Evolutionary conservation across 331 rosid genomes (phyloP), one percentile per base, ranked within the genome.

Genomic region (Stylosanthes scabra): DNA sequence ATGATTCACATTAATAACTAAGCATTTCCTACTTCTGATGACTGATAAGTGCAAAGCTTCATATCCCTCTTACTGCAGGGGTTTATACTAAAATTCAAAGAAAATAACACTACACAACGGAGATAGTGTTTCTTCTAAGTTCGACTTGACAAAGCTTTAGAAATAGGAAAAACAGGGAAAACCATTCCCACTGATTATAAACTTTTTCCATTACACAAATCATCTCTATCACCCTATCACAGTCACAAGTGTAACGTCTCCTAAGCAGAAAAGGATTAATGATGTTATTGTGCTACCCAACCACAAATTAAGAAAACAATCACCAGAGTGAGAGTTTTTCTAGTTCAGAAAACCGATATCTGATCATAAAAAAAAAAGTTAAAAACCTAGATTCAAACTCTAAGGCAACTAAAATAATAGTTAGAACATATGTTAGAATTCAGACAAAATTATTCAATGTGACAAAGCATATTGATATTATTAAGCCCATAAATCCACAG

Each of bases 291-390:
- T 29, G 45, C 63, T 57, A 41, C 58, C 57, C 56, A 70, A 14
- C 49, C 16, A 10, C 11, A 14, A 5, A 52, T 6, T 27, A 29
- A 46, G 58, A 11, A 54, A 68, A 68, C 59, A 51, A 51, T 11
- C 47, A 52, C 40, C 12, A 4, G 12, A 68, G 62, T 11, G 25
- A 55, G 55, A 11, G 28, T 6, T 51, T 68, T 13, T 57, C 64
- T 63, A 74, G 15, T 63, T 63, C 29, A 52, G 44, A 73, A 8
- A 50, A 39, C 78, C 37, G 39, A 16, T 10, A 34, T 65, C 59
- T 25, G 12, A 39, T 41, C 49, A 16, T 20, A 20, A 20, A 1
- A 20, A 20, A 20, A 20, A 39, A 9, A 34, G 37, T n/a, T 5
- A 50, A 52, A 68, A 15, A 72, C 11, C 59, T 40, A 55, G 44